Base-by-base conservation (phyloP, 495 filamentous ascomycete genomes). In the Articulospora tetracladia region DNA sequence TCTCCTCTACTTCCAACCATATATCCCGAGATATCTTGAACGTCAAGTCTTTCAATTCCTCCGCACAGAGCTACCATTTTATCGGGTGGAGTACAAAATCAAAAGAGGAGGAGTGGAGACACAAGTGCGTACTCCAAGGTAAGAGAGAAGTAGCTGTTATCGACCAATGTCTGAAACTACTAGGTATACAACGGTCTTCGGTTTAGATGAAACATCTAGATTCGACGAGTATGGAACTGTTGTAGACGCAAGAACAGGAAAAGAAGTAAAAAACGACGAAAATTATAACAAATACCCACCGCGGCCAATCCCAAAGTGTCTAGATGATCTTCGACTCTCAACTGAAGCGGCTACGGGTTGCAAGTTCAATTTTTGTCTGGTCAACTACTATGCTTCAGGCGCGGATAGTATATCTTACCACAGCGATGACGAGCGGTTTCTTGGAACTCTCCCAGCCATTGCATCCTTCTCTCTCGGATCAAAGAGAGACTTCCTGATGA, bases 331-430 rank as follows among this genome's bases (percentile, higher is more conserved):
- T 1, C 77, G 81, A 3, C 68, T 68, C 32, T 66, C 77, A 32
- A 82, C 85, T 6, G 84, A 90, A 70, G 69, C 74, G 4, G 75
- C 81, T 3, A 87, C 86, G 1, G 75, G 74, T n/a, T 74, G 76
- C 58, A 78, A 59, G 2, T 92, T 87, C 70, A 92, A 93, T 64
- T 89, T 90, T 72, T 82, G 81, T 57, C 75, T 92, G 1, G 86
- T 91, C 10, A 92, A 91, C 64, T 92, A 91, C 75, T 91, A 91
- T 70, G 81, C 84, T 30, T 77, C 74, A 26, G 88, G 86, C 1
- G 71, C 79, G 12, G 87, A 91, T 70, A 88, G 83, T 57, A 92
- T 92, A 32, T 74, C 82, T 24, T 93, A 86, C 68, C 86, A 90
- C 68, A 86, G 84, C 34, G 89, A 91, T 63, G 87, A 91, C 64